Percentiles rank a stretch among this genome's conserved stretches.
These are phyloP conservation scores for Aegilops longissima DNA, from an alignment of 176 grass and related monocot species.

Conservation along the genomic window DNA sequence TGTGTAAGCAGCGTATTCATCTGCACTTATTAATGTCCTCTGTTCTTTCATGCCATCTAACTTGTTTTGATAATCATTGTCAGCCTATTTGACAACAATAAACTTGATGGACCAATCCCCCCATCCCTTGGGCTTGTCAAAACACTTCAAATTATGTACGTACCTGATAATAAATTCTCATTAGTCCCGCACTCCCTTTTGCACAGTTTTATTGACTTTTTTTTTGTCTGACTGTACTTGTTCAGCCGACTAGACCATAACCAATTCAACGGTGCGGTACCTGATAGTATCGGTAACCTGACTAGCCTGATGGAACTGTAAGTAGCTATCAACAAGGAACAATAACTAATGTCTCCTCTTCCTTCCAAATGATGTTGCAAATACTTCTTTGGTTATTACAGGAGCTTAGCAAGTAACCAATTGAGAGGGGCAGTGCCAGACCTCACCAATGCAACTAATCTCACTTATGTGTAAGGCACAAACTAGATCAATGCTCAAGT, in stretches of 20 bases:
- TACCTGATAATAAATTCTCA: neutral
- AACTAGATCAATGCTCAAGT: conserved; percentile 9
- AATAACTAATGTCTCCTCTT: conserved; percentile 21
- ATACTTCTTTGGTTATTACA: conserved; percentile 29
- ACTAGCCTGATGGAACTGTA: conserved; percentile 61
- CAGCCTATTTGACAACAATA: conserved; percentile 82
- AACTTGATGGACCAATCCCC: conserved; percentile 69
- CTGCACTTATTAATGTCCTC: conserved; percentile 23
- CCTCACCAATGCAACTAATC: conserved; percentile 35
- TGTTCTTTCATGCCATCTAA: conserved; percentile 8
- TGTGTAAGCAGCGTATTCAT: conserved; percentile 47
- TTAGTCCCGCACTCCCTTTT: conserved; percentile 1
- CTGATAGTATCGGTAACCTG: conserved; percentile 50
- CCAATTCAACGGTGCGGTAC: conserved; percentile 51
- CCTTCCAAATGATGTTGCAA: neutral
- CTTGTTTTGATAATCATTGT: conserved; percentile 13
- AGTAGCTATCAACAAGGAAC: conserved; percentile 40
- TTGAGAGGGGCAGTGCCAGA: conserved; percentile 44
- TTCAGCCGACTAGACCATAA: conserved; percentile 78
- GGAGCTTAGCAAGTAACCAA: conserved; percentile 59
- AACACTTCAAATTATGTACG: conserved; percentile 69
- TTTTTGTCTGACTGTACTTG: conserved; percentile 16
- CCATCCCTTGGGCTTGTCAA: conserved; percentile 42
- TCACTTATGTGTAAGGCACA: conserved; percentile 60
- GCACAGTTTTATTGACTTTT: conserved; percentile 16